phyloP scores from a whole-genome alignment of 345 rosid species.

The Brassica cretica region DNA sequence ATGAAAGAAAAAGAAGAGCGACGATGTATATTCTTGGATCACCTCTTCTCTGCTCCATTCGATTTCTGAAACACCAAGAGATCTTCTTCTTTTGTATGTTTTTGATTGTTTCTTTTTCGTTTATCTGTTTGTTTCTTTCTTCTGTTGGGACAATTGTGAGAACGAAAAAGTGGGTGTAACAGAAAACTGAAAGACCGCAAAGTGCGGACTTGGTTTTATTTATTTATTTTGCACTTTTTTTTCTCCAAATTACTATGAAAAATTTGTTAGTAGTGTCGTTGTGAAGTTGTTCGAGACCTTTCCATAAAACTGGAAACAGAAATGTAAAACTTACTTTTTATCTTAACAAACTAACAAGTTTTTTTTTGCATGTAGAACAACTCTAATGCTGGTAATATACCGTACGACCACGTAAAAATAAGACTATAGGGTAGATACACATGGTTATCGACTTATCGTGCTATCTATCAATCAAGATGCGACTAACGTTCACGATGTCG shows the following conservation, averaged over 20 bases:
- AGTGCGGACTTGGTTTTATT: constrained; percentile 24
- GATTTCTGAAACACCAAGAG: constrained; percentile 6
- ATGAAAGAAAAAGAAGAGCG: constrained; percentile 47
- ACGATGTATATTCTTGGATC: constrained; percentile 51
- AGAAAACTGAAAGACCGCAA: constrained; percentile 31
- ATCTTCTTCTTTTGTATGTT: background rate
- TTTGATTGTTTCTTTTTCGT: background rate
- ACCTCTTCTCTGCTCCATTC: constrained; percentile 49
- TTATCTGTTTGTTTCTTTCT: background rate
- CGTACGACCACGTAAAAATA: background rate
- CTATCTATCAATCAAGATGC: constrained; percentile 27
- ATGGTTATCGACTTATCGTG: constrained; percentile 27
- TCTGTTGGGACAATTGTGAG: constrained; percentile 15
- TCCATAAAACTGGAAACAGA: constrained; percentile 6
- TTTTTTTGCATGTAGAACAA: background rate
- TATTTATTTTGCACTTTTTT: background rate
- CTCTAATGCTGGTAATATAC: background rate
- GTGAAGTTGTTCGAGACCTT: constrained; percentile 32
- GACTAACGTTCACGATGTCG: constrained; percentile 29
- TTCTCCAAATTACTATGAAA: constrained; percentile 6
- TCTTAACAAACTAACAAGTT: constrained; percentile 6
- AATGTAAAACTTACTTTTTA: constrained; percentile 7
- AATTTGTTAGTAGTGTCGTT: constrained; percentile 5
- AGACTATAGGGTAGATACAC: background rate
- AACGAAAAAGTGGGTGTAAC: constrained; percentile 27